Conservation (phyloP, 768 basidiomycete genomes). For the Leucocoprinus leucothites region DNA sequence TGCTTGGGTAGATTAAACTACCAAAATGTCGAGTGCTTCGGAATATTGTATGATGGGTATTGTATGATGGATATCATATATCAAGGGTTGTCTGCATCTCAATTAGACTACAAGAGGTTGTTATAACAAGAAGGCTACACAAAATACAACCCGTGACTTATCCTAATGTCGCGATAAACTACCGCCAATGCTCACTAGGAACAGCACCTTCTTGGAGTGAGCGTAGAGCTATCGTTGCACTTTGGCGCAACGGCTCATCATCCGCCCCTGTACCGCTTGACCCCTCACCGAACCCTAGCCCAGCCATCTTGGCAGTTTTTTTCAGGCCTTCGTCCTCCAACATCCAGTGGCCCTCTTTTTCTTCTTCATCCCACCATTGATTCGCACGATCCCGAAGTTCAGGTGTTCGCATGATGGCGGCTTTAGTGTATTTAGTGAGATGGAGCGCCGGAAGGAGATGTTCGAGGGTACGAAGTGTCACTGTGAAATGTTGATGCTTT, state of each 20-base stretch:
- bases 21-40: not conserved
- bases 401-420: constrained; percentile 53
- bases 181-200: constrained; percentile 16
- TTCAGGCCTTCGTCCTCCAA: constrained; percentile 46
- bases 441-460: constrained; percentile 45
- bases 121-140: no score
- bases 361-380: constrained; percentile 58
- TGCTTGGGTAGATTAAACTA: not conserved
- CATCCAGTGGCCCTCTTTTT: constrained; percentile 47
- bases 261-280: constrained; percentile 3
- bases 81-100: no score
- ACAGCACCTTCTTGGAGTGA: constrained; percentile 8
- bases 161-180: not conserved
- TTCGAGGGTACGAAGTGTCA: constrained; percentile 23
- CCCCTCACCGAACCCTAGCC: constrained; percentile 35
- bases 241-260: constrained; percentile 11
- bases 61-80: no score
- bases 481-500: constrained; percentile 3
- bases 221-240: constrained; percentile 10
- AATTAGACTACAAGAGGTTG: no score
- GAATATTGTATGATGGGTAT: no score
- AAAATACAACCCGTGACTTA: not conserved
- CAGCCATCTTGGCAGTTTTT: constrained; percentile 41
- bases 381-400: constrained; percentile 41
- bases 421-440: constrained; percentile 53